These are phyloP conservation scores for Phytopythium boreale DNA, from an alignment of 352 stramenopile genomes.

Conservation along the genomic window DNA sequence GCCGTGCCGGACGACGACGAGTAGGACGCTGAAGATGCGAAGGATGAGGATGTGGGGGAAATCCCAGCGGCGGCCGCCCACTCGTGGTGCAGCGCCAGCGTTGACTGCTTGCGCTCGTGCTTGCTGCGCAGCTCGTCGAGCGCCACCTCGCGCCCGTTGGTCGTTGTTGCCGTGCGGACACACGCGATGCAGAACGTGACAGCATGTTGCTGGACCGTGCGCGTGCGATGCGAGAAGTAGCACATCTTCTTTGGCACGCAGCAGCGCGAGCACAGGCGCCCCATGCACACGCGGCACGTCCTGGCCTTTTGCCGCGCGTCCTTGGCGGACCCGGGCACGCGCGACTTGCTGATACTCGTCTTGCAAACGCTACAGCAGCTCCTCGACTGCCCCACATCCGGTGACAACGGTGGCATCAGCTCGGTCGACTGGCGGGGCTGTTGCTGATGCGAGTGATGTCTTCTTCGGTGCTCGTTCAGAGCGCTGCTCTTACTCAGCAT, in stretches of 20 bases:
- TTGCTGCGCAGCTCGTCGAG: slow-evolving; percentile 19
- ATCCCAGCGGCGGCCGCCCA: slow-evolving; percentile 1
- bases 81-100: background rate
- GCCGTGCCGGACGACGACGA: slow-evolving; percentile 2
- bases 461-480: background rate
- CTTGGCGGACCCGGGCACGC: slow-evolving; percentile 7
- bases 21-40: background rate
- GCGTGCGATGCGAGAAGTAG: slow-evolving; percentile 17
- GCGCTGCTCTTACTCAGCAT: slow-evolving; percentile 15
- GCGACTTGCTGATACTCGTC: slow-evolving; percentile 15
- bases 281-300: slow-evolving; percentile 27
- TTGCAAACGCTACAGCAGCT: slow-evolving; percentile 19
- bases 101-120: slow-evolving; percentile 10
- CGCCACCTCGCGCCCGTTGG: slow-evolving; percentile 22
- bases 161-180: slow-evolving; percentile 11
- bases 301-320: slow-evolving; percentile 9
- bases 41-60: slow-evolving; percentile 4
- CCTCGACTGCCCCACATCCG: background rate
- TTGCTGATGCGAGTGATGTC: background rate
- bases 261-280: slow-evolving; percentile 20
- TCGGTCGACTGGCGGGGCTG: slow-evolving; percentile 9
- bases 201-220: slow-evolving; percentile 15
- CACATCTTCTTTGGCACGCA: slow-evolving; percentile 33
- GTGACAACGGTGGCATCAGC: background rate
- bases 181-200: slow-evolving; percentile 26